Base-by-base conservation (phyloP, 192 early-diverging fungal species). In the Polychytrium aggregatum region DNA sequence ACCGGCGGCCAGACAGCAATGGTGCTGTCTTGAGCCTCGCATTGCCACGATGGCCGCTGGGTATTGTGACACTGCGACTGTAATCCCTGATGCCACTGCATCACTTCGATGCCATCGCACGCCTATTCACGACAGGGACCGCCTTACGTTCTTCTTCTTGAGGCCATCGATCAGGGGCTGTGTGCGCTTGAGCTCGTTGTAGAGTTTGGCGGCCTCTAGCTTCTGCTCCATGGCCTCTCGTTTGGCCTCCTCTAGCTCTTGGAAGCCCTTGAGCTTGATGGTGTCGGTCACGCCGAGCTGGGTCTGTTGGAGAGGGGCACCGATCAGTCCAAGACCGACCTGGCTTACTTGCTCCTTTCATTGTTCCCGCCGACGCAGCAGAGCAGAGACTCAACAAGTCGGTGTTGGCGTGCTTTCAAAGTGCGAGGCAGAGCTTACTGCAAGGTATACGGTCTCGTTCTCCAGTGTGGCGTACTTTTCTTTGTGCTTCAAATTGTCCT, bases 211-310 rank as follows among this genome's bases (percentile, higher is more conserved):
- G 1, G 70, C 55, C 42, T 75, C 72, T 21, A 63, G 48, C 40
- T 71, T 71, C 8, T 68, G 59, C 28, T 75, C 72, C 30, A 68
- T 29, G 22, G 63, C 58, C 39, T 71, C 69, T 50, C 47, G 38
- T 46, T 64, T 68, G 21, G 54, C 48, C 27, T 41, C 48, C 17
- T 46, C 48, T n/a, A 72, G 51, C 36, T 62, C 63, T 17, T 34
- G 33, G 24, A 26, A 46, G 22, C 68, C 68, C 48, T 71, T 70
- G 37, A 30, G 26, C 17, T 58, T 56, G 22, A 71, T 60, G 27
- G 64, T 58, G 10, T 71, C 72, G 8, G 64, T 67, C 16, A 69
- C 72, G 9, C 62, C 63, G 27, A 75, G 48, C 48, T 66, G 57
- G 3, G 72, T 75, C 54, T 67, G 53, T 17, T 0, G 21, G n/a